Conservation (phyloP, 2,329 filamentous ascomycete genomes). For the Ophiosphaerella herpotricha region DNA sequence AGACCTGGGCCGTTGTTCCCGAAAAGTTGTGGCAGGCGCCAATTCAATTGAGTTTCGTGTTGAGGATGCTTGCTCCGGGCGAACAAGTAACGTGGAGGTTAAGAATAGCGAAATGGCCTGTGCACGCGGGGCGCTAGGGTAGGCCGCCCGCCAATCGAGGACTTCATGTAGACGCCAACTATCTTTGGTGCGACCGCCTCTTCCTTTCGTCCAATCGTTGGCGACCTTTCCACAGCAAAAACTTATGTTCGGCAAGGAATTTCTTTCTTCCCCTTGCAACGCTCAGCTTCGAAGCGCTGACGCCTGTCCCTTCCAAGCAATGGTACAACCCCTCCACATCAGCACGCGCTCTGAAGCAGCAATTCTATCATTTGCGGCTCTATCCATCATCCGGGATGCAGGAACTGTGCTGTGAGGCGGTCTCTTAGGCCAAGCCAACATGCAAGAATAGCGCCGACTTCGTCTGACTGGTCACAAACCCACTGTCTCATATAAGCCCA, state of each 20-base stretch:
- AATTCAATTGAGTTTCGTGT: slow-evolving; percentile 9
- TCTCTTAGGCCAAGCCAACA: slow-evolving; percentile 16
- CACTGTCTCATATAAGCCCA: slow-evolving; percentile 31
- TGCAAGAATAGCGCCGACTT: slow-evolving; percentile 34
- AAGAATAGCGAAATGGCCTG: slow-evolving; percentile 19
- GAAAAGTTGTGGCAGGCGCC: slow-evolving; percentile 3
- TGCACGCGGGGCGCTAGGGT: slow-evolving; percentile 20
- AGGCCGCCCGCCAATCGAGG: slow-evolving; percentile 22
- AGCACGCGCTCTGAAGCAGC: slow-evolving; percentile 35
- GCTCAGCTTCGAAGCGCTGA: slow-evolving; percentile 34
- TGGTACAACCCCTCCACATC: slow-evolving; percentile 25
- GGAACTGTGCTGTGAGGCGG: slow-evolving; percentile 23
- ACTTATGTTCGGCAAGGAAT: slow-evolving; percentile 25
- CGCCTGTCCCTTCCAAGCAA: slow-evolving; percentile 23
- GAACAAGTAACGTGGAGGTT: slow-evolving; percentile 5
- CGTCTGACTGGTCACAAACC: slow-evolving; percentile 30
- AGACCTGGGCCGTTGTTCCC: neutral
- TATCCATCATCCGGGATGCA: slow-evolving; percentile 24
- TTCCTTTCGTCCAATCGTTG: slow-evolving; percentile 27
- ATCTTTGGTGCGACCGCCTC: slow-evolving; percentile 21
- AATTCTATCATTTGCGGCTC: slow-evolving; percentile 27
- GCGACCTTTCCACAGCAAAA: slow-evolving; percentile 1
- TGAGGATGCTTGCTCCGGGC: slow-evolving; percentile 1
- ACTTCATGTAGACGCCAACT: slow-evolving; percentile 24
- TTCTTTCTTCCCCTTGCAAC: slow-evolving; percentile 25